These are phyloP conservation scores for Hypoxylon fragiforme DNA, from an alignment of 495 filamentous ascomycete genomes.

Conservation along the genomic window DNA sequence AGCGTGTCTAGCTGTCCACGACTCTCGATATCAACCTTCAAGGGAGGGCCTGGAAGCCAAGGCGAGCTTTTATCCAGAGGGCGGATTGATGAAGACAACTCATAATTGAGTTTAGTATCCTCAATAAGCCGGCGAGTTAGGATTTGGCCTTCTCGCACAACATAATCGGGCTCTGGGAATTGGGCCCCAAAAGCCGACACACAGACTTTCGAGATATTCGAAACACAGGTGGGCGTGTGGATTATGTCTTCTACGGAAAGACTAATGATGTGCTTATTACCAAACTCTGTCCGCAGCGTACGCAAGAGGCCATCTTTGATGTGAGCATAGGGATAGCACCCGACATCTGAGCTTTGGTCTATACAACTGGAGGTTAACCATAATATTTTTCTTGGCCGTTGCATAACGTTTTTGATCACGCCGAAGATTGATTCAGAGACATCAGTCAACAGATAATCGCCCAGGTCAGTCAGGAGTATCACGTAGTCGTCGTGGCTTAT, in stretches of 20 bases:
- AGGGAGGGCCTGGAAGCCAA: background rate
- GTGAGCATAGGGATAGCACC: slow-evolving; percentile 7
- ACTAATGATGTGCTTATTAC: slow-evolving; percentile 14
- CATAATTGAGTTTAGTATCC: too few relatives aligned
- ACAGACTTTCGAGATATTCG: slow-evolving; percentile 5
- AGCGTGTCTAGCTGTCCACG: slow-evolving; percentile 30
- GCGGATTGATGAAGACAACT: too few relatives aligned
- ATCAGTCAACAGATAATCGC: slow-evolving; percentile 39
- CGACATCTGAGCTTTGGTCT: background rate
- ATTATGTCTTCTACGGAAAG: slow-evolving; percentile 16
- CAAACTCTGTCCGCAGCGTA: slow-evolving; percentile 20
- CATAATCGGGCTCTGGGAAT: background rate
- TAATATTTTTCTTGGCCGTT: background rate
- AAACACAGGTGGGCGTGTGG: background rate
- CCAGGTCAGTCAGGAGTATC: slow-evolving; percentile 50
- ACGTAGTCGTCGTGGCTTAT: too few relatives aligned
- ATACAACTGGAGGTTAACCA: background rate
- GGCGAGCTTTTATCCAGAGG: too few relatives aligned
- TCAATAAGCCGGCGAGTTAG: background rate
- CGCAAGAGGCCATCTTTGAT: slow-evolving; percentile 26
- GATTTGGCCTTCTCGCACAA: background rate
- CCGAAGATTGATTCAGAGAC: background rate
- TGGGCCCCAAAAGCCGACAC: background rate
- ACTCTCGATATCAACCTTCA: slow-evolving; percentile 2
- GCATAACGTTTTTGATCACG: background rate